Evolutionary conservation across 1,139 yeast species (phyloP), one percentile per base, ranked within the genome.

Genomic region (Kurtzmaniella quercitrusa): DNA sequence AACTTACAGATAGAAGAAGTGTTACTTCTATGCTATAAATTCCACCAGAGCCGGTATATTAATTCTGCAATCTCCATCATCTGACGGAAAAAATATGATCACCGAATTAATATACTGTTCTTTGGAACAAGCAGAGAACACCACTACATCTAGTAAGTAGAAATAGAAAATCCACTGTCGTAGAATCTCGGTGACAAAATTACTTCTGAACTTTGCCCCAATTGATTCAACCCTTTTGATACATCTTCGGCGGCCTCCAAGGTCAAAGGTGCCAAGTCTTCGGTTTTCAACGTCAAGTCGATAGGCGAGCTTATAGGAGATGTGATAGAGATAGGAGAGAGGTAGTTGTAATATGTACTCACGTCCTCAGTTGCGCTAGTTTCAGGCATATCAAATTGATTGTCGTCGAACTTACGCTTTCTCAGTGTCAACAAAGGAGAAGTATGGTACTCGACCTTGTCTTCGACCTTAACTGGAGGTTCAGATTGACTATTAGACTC

Each of bases 121-220:
- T 33, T 29, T 25, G 38, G 45, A 52, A 64, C 67, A 65, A 65
- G 70, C 71, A 66, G 71, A 66, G 70, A 60, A 62, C 68, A 43
- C 25, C 31, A 27, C 18, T 12, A 31, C 16, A 14, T 31, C 29
- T 34, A 33, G 36, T 34, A 41, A 38, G 39, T 38, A 23, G 38
- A 38, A 18, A 46, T 38, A 12, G 43, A 40, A 38, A 44, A 25
- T 39, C 29, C 42, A 36, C 37, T 38, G 39, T 43, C 41, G 34
- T 43, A 49, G 42, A 48, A 44, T 43, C 48, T 51, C 40, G 58
- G 56, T 45, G 54, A 61, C 73, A 71, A 73, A 72, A 70, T 70
- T 63, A 60, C 77, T 71, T 69, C 77, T 65, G 77, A 70, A 72
- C 69, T 70, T 70, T 71, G 76, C 76, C 68, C 76, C 73, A 69